A percentile compares a stretch with the other conserved stretches of the same genome.
Evolutionary conservation across 2,329 filamentous ascomycete species (phyloP).

Genomic region (Sarocladium kiliense): DNA sequence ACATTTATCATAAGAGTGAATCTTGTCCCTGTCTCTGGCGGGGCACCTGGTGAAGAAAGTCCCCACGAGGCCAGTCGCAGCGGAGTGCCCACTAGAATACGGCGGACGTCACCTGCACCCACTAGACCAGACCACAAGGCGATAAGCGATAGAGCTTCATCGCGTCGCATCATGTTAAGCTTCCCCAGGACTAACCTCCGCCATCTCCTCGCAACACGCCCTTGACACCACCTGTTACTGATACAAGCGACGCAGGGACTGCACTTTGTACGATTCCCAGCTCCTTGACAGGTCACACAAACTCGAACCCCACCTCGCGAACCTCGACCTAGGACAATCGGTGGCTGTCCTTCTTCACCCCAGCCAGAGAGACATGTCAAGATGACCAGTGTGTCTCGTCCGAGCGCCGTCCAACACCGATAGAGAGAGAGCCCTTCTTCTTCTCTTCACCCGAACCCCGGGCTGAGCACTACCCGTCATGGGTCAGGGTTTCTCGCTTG

Average conservation of each 20-base stretch:
- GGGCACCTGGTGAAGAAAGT: too few species aligned
- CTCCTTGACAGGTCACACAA: not conserved
- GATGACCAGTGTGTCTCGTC: not conserved
- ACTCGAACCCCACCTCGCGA: not conserved
- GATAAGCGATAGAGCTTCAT: conserved; percentile 9
- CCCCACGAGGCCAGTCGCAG: too few species aligned
- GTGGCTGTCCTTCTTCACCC: not conserved
- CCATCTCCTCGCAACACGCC: not conserved
- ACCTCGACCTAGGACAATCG: not conserved
- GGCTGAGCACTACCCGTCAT: conserved; percentile 41
- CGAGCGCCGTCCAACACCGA: not conserved
- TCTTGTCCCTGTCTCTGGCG: too few species aligned
- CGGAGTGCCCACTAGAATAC: too few species aligned
- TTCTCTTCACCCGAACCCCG: not conserved
- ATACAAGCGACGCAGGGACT: too few species aligned
- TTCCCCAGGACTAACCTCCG: not conserved
- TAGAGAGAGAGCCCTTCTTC: not conserved
- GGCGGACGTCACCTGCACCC: conserved; percentile 1
- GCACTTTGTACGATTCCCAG: not conserved
- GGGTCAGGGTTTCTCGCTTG: conserved; percentile 95
- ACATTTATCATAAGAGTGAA: too few species aligned
- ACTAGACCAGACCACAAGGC: not conserved
- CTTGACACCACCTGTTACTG: not conserved
- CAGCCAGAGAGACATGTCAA: not conserved
- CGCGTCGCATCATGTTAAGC: conserved; percentile 7